Conservation (phyloP, 2,329 filamentous ascomycete genomes). For the Trichoderma endophyticum region DNA sequence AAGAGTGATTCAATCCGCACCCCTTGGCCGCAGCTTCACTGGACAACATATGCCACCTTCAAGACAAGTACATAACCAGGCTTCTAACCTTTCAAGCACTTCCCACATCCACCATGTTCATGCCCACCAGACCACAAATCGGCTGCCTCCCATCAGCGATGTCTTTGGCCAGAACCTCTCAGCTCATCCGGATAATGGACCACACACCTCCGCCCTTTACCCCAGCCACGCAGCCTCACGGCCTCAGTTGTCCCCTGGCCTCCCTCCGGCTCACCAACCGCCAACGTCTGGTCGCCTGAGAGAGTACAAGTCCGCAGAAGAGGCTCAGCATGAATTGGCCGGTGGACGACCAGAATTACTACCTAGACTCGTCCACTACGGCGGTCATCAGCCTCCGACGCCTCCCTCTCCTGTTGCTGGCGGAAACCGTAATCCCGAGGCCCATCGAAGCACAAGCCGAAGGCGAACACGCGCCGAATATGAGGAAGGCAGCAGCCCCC, state of each 20-base stretch:
- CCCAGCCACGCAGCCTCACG: conserved; percentile 61
- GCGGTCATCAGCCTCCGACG: conserved; percentile 87
- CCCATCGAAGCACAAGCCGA: conserved; percentile 60
- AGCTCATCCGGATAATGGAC: conserved; percentile 54
- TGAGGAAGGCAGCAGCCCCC: conserved; percentile 85
- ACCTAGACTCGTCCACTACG: conserved; percentile 93
- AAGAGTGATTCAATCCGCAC: conserved; percentile 93
- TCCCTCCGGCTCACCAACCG: conserved; percentile 54
- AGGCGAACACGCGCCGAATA: conserved; percentile 85
- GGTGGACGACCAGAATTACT: conserved; percentile 90
- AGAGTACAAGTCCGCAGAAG: conserved; percentile 93
- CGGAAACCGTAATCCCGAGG: conserved; percentile 45
- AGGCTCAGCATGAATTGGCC: conserved; percentile 85
- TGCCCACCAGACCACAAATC: conserved; percentile 84
- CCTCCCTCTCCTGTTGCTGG: conserved; percentile 75
- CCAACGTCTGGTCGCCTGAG: conserved; percentile 64
- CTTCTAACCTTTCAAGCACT: conserved; percentile 76
- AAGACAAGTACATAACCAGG: conserved; percentile 75
- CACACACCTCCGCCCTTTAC: conserved; percentile 44
- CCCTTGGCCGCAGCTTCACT: conserved; percentile 91
- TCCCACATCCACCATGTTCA: conserved; percentile 90
- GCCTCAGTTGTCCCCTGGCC: conserved; percentile 74
- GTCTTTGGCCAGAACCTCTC: conserved; percentile 83
- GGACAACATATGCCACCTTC: conserved; percentile 77
- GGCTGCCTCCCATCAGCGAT: conserved; percentile 88